Evolutionary conservation across 1,284 basidiomycete genomes (phyloP), one percentile per base, ranked within the genome.

Genomic region (Hymenochaete sp.): DNA sequence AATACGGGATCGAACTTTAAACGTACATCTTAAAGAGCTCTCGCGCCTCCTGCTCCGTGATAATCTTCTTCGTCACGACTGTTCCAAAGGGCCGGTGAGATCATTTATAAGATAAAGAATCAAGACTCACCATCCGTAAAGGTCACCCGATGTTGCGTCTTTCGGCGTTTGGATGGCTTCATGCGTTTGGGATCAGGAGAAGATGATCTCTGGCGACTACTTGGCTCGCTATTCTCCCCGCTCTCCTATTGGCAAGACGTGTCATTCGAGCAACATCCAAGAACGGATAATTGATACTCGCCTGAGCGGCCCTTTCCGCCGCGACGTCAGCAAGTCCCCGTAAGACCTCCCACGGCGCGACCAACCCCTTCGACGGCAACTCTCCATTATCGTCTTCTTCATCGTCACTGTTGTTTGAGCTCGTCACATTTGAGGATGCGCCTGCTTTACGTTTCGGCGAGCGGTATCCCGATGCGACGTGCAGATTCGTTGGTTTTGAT

Each of bases 341-440:
- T 43, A 89, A 66, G 31, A 88, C 86, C 63, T 87, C 83, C 79
- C 83, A 85, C 37, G 85, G 85, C 4, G 86, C 86, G 47, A 87
- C 76, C 33, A 89, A 71, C 37, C 86, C 84, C 11, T 77, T 78
- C 32, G 84, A 82, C 3, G 88, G 85, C 3, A 93, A 65, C 57
- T 85, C 88, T 5, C 79, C 76, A 50, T 77, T 77, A 39, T 81
- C 78, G 29, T 84, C 75, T 32, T 77, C 82, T 33, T 77, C 82
- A 44, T 85, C 81, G 57, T 89, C 86, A 29, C 84, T 83, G 2
- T 83, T 86, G 60, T 86, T 77, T 10, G 80, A 76, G 52, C 82
- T 86, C 3, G 79, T 77, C 44, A 77, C 73, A 55, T 74, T 78
- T 1, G 82, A 81, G 6, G 76, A 71, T 2, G 67, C 59, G 1